Evolutionary conservation across 2,329 filamentous ascomycete species (phyloP).

Genomic region (Curvularia sp.): DNA sequence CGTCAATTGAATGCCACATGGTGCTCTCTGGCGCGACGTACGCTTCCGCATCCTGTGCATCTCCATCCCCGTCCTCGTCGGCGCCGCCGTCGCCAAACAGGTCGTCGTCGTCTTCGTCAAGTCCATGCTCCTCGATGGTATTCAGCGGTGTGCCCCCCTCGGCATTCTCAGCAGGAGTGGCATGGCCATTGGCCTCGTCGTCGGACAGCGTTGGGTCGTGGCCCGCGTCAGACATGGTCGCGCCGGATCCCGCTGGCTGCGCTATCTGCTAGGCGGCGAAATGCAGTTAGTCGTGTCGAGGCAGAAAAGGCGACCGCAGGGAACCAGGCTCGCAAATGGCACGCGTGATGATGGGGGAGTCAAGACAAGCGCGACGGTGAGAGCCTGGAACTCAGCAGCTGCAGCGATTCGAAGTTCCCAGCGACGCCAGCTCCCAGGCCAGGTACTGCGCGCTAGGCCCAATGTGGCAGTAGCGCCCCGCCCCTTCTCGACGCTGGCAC

Average conservation of each 20-base stretch:
- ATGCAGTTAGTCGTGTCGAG: not conserved
- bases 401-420: slow-evolving; percentile 35
- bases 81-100: slow-evolving; percentile 56
- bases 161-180: slow-evolving; percentile 42
- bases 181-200: slow-evolving; percentile 45
- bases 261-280: not conserved
- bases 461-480: slow-evolving; percentile 30
- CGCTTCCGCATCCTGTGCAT: slow-evolving; percentile 35
- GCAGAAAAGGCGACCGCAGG: not conserved
- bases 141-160: slow-evolving; percentile 40
- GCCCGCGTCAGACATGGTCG: slow-evolving; percentile 50
- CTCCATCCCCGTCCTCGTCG: slow-evolving; percentile 1
- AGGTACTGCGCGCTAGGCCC: slow-evolving; percentile 30
- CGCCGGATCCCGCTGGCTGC: slow-evolving; percentile 4
- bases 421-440: slow-evolving; percentile 19
- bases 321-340: not conserved
- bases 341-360: slow-evolving; percentile 12
- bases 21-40: slow-evolving; percentile 48
- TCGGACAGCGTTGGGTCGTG: slow-evolving; percentile 47
- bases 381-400: not conserved
- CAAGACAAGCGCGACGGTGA: slow-evolving; percentile 9
- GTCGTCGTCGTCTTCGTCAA: slow-evolving; percentile 53
- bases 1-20: slow-evolving; percentile 20
- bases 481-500: slow-evolving; percentile 40
- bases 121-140: slow-evolving; percentile 42